Base-by-base conservation (phyloP, 768 basidiomycete species). In the Holtermanniella nyarrowii region DNA sequence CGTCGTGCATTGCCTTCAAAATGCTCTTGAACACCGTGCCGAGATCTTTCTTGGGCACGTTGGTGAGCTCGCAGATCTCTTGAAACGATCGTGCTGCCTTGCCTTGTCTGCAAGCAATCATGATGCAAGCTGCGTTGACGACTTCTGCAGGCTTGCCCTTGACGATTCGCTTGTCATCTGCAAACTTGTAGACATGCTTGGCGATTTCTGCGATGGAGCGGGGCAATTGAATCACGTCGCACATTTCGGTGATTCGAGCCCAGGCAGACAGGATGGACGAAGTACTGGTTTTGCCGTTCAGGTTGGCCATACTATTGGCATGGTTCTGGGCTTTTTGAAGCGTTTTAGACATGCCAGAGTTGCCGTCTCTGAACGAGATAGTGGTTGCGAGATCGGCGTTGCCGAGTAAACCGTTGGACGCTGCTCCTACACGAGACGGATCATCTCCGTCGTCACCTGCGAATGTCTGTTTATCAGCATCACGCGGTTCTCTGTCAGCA, bases 401-500 rank as follows among this genome's bases (percentile, higher is more conserved):
- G 37, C 89, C 90, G 71, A 96, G 89, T 75, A 97, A 78, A 25
- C 91, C 88, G 72, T 96, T 89, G 18, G 84, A 81, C 42, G 90
- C 89, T 49, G 88, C 90, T 75, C 95, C 95, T 61, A 99, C 95
- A 85, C 95, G 95, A 60, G 95, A 97, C 57, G 95, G 95, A 71
- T 99, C 95, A 71, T 96, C 93, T 56, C 93, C 91, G 77, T 99
- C 95, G 64, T 96, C 93, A 69, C 97, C 95, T 59, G 95, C 95
- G 73, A 99, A 99, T 55, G 95, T 97, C 86, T 96, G 76, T 59
- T 53, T 23, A 16, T 37, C 31, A 37, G 31, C 16, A 37, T 37
- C 31, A n/a, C n/a, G n/a, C n/a, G n/a, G 23, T 14, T 48, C 21
- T 53, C 48, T 41, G 46, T 26, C 7, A 18, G 16, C 20, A n/a